Base-by-base conservation (phyloP, 1,284 basidiomycete species). In the Cerrena zonata region DNA sequence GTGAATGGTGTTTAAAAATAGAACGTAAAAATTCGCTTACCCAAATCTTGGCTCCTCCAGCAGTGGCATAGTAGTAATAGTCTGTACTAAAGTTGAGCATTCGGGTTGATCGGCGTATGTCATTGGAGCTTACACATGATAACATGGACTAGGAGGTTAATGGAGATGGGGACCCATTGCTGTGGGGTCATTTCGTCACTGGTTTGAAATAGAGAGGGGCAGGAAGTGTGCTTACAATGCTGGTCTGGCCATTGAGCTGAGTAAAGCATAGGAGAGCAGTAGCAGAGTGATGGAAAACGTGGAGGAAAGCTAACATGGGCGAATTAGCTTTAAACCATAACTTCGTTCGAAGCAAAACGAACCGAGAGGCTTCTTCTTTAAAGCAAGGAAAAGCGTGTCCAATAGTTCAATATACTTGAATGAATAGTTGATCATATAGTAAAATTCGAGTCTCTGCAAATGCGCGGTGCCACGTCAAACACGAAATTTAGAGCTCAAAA, bases 221-320 rank as follows among this genome's bases (percentile, higher is more conserved):
- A 64, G 41, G 1, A 21, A 40, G 21, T 37, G 46, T 24, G 69
- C 85, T 58, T 68, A 92, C 90, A 56, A 96, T 84, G 58, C 89
- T 91, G 47, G 94, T 94, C 68, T 81, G 80, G 65, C 96, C 94
- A 61, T 95, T 88, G 56, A 99, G 78, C 74, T 99, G 94, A 51
- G 86, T 86, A 69, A 86, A 98, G 75, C 95, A 98, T 54, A 99
- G 78, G 49, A 95, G 71, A 53, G 95, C 95, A 51, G 95, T 98
- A n/a, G 94, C 95, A 55, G 94, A 92, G 76, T 98, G 95, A 70
- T 98, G 95, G 78, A 96, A 98, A 60, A 98, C 94, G 69, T 99
- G 95, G 57, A 99, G 75, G 76, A 98, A 98, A 53, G 90, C 90
- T 95, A 62, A 27, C 38, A 24, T 22, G 18, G n/a, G 5, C 48